These are phyloP conservation scores for Narthecium ossifragum DNA, from an alignment of 106 monocot species.

Conservation along the genomic window DNA sequence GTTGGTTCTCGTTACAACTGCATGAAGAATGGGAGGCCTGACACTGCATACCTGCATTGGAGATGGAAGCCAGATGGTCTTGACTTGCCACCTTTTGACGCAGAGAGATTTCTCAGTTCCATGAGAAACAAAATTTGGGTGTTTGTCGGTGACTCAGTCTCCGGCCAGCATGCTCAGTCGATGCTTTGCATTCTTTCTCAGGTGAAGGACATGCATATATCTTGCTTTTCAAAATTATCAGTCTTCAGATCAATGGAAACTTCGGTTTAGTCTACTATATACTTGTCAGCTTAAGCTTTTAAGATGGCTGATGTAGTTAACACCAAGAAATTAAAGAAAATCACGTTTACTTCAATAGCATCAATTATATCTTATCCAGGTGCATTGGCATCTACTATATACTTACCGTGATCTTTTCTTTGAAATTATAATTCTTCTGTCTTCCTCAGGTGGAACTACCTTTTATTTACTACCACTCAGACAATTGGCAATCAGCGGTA, in stretches of 20 bases:
- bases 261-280: no score
- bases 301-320: no score
- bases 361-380: no score
- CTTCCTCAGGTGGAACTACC: slow-evolving; percentile 31
- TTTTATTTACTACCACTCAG: slow-evolving; percentile 26
- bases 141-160: slow-evolving; percentile 50
- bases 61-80: slow-evolving; percentile 51
- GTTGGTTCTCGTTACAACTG: slow-evolving; percentile 44
- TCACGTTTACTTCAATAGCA: no score
- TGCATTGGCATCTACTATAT: no score
- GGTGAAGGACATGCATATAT: slow-evolving; percentile 16
- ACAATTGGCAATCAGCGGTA: slow-evolving; percentile 20
- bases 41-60: slow-evolving; percentile 42
- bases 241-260: no score
- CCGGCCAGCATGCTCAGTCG: slow-evolving; percentile 46
- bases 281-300: no score
- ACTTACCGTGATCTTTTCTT: no score
- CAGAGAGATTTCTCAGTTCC: slow-evolving; percentile 26
- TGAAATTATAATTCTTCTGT: background rate
- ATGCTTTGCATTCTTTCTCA: slow-evolving; percentile 44
- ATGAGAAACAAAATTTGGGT: slow-evolving; percentile 49
- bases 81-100: slow-evolving; percentile 30
- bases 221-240: no score
- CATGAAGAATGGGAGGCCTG: slow-evolving; percentile 50
- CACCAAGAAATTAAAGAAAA: no score